Evolutionary conservation across 352 stramenopile genomes (phyloP).

Genomic region (Blastocystis sp.): DNA sequence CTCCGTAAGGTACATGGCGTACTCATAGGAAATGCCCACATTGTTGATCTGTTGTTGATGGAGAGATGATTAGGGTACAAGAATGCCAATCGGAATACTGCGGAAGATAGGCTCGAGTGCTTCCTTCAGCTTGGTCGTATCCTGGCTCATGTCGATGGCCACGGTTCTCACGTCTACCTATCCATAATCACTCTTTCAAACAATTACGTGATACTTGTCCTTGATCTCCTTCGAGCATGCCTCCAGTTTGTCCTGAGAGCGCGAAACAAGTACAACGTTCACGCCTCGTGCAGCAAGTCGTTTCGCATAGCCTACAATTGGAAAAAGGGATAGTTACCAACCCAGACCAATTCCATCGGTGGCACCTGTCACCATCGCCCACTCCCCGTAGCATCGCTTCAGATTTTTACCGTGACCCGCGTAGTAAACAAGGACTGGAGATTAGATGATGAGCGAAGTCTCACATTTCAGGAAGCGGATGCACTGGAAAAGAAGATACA

Average conservation of each 20-base stretch:
- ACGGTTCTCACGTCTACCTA: slow-evolving; percentile 63
- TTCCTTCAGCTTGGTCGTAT: slow-evolving; percentile 61
- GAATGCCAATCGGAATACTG: slow-evolving; percentile 82
- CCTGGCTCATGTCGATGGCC: slow-evolving; percentile 62
- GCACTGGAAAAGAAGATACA: background rate
- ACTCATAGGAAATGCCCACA: slow-evolving; percentile 93
- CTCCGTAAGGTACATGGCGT: slow-evolving; percentile 92
- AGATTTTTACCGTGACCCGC: slow-evolving; percentile 81
- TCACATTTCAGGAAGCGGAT: slow-evolving; percentile 27
- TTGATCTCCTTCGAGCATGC: slow-evolving; percentile 82
- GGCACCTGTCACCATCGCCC: slow-evolving; percentile 88
- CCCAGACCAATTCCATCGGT: slow-evolving; percentile 83
- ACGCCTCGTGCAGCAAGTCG: slow-evolving; percentile 88
- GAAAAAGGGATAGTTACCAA: slow-evolving; percentile 79
- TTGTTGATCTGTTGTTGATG: slow-evolving; percentile 80
- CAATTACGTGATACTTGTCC: slow-evolving; percentile 70
- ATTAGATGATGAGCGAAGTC: background rate
- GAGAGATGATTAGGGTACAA: slow-evolving; percentile 61
- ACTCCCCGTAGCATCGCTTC: slow-evolving; percentile 82
- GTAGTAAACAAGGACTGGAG: slow-evolving; percentile 66
- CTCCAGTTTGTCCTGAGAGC: slow-evolving; percentile 86
- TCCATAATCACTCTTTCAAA: background rate
- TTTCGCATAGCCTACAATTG: slow-evolving; percentile 79
- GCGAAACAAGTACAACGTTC: slow-evolving; percentile 89
- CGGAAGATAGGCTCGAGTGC: slow-evolving; percentile 61